Base-by-base conservation (phyloP, 306 rosid species). In the Canavalia ensiformis region DNA sequence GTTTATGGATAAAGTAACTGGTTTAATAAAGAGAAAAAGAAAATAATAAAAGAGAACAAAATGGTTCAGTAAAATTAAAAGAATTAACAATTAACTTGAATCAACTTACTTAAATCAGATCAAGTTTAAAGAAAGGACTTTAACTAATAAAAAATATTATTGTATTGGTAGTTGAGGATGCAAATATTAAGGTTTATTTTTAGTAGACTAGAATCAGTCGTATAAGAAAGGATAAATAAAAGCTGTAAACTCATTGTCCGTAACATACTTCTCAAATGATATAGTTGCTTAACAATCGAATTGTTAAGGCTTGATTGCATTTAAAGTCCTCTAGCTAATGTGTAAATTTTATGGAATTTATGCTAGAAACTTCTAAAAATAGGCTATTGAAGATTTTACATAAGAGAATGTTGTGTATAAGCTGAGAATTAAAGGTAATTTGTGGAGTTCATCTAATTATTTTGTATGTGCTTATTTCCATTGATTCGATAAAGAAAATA, bases 141-240 rank as follows among this genome's bases (percentile, higher is more conserved):
- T 75, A 59, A 28, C 57, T 74, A 52, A 74, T 12, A 41, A 73
- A 54, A 39, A 25, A 28, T 56, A 56, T 56, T 42, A n/a, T 18
- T 45, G 25, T 59, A 31, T n/a, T 39, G 74, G 44, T 52, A 28
- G 56, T 37, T 28, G 44, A 29, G 67, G 18, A 66, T 52, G 10
- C 1, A 1, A 39, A 64, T 51, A 28, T 49, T n/a, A 39, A 31
- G n/a, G 59, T 25, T 25, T 7, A 29, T 13, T 62, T 75, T 47
- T 39, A n/a, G 31, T 33, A 29, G 75, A 75, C 31, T 35, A 37
- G 42, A 42, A 8, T 37, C 30, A 42, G 41, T 57, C 45, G 57
- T 30, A 42, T 34, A 11, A 37, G 62, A 76, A 35, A 47, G 39
- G 76, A 45, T 28, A 66, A 8, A 7, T 45, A 77, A 66, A 62